Base-by-base conservation (phyloP, 2,329 filamentous ascomycete genomes). In the Fusarium dimerum region DNA sequence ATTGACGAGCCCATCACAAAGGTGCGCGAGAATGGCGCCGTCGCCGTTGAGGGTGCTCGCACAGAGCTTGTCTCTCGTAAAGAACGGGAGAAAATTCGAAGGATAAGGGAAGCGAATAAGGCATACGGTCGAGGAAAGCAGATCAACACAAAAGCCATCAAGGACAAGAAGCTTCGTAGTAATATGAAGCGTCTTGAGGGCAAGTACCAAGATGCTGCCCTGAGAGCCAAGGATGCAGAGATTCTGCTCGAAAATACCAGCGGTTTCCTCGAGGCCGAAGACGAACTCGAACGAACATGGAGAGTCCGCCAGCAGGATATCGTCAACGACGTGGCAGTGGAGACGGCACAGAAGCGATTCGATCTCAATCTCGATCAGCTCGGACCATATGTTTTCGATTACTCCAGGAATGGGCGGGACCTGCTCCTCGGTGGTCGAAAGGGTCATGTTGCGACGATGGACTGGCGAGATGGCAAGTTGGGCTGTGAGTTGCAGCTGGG, bases 371-470 rank as follows among this genome's bases (percentile, higher is more conserved):
- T 99, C 50, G 85, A 90, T 40, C 80, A 86, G 17, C 76, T 97
- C 32, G 94, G 94, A 0, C 94, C 94, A 1, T 99, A 99, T 66
- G 78, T 86, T 1, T 88, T 86, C 68, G 91, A 97, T 61, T 99
- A 96, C 73, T 91, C 90, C 44, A 82, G 91, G 42, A 97, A 96
- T 67, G 94, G 94, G 44, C 84, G 89, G 60, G 87, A 95, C 64
- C 75, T 99, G 57, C 76, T 99, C 48, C 79, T 99, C 34, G 92
- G 88, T 12, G 92, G 94, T 29, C 81, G 91, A 54, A 97, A 96
- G 73, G 94, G 94, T 13, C 94, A 99, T 83, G 79, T 99, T 60
- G 93, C 94, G 51, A 93, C 90, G 1, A 95, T 97, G 84, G 92
- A 99, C 73, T 99, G 94, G 93, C 81, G 93, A 58, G 88, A 89